Base-by-base conservation (phyloP, 495 filamentous ascomycete genomes). In the Parathielavia hyrcaniae region DNA sequence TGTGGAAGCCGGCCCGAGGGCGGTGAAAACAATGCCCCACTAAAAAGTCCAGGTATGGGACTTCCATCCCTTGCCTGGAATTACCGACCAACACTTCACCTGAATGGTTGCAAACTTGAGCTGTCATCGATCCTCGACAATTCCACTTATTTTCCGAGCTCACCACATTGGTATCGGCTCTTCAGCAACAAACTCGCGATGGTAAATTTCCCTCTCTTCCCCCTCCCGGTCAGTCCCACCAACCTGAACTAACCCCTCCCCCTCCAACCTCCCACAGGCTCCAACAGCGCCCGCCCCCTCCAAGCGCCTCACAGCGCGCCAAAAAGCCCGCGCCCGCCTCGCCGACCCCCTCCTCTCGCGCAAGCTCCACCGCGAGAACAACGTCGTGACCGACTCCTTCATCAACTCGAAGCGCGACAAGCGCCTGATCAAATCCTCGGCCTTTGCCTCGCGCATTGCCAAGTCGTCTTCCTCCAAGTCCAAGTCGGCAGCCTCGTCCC, bases 391-490 rank as follows among this genome's bases (percentile, higher is more conserved):
- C 11, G 73, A 76, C 67, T 40, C 53, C 50, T 86, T 87, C 69
- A 75, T 80, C 52, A 81, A 79, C 60, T 78, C 79, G 52, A 96
- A 95, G 70, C 83, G 79, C 65, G 86, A 90, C 73, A 93, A 90
- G 71, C 87, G 83, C 12, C 67, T 71, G 32, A 86, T 91, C 64
- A 91, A 89, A 64, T 87, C 86, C 74, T 82, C 85, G 5, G 68
- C 82, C 30, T 87, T 96, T 67, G 72, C 95, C 30, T 83, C 81
- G 10, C 84, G 83, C 50, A 86, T 97, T 61, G 77, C 83, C 60
- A 92, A 92, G 63, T 63, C 79, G 8, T 67, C 63, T n/a, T 60
- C 64, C 5, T 7, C 16, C n/a, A n/a, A n/a, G n/a, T n/a, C n/a
- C n/a, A n/a, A n/a, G 5, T 48, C 44, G 20, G 9, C 61, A 14